These are phyloP conservation scores for Kregervanrija pseudodelftensis DNA, from an alignment of 805 yeast genomes.

Conservation along the genomic window DNA sequence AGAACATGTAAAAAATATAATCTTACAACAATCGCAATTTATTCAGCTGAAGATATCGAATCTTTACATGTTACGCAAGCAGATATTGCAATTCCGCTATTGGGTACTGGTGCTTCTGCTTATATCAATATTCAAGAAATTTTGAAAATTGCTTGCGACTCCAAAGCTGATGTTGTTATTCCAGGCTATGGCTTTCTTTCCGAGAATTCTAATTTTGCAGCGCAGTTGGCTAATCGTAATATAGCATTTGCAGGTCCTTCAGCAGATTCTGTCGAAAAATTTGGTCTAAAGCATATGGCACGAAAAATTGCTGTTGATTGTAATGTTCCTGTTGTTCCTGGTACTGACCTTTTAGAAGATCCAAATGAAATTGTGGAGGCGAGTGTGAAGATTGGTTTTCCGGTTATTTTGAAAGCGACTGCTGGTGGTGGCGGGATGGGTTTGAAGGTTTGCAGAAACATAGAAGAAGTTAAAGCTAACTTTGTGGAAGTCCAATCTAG, in stretches of 20 bases:
- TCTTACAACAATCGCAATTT: slow-evolving; percentile 18
- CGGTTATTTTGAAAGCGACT: slow-evolving; percentile 24
- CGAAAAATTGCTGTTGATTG: slow-evolving; percentile 18
- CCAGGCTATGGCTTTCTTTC: slow-evolving; percentile 36
- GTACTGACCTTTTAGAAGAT: slow-evolving; percentile 15
- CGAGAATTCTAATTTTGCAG: slow-evolving; percentile 24
- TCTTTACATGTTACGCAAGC: slow-evolving; percentile 24
- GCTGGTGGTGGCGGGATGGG: slow-evolving; percentile 30
- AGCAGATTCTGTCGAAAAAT: slow-evolving; percentile 18
- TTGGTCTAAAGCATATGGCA: slow-evolving; percentile 25
- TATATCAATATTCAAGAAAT: slow-evolving; percentile 18
- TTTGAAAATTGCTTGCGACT: slow-evolving; percentile 24
- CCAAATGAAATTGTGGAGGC: slow-evolving; percentile 8
- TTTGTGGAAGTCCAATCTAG: slow-evolving; percentile 19
- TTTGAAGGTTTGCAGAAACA: slow-evolving; percentile 16
- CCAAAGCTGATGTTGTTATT: slow-evolving; percentile 30
- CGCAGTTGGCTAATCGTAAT: slow-evolving; percentile 7
- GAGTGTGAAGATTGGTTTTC: slow-evolving; percentile 20
- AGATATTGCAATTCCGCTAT: slow-evolving; percentile 17
- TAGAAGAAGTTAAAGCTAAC: slow-evolving; percentile 9
- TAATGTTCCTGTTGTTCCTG: slow-evolving; percentile 24
- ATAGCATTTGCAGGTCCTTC: slow-evolving; percentile 24
- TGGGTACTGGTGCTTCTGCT: slow-evolving; percentile 24
- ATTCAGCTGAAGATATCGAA: slow-evolving; percentile 22
- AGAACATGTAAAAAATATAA: slow-evolving; percentile 14